Evolutionary conservation across 192 early-diverging fungal genomes (phyloP).

Genomic region (Coemansia guatemalensis): DNA sequence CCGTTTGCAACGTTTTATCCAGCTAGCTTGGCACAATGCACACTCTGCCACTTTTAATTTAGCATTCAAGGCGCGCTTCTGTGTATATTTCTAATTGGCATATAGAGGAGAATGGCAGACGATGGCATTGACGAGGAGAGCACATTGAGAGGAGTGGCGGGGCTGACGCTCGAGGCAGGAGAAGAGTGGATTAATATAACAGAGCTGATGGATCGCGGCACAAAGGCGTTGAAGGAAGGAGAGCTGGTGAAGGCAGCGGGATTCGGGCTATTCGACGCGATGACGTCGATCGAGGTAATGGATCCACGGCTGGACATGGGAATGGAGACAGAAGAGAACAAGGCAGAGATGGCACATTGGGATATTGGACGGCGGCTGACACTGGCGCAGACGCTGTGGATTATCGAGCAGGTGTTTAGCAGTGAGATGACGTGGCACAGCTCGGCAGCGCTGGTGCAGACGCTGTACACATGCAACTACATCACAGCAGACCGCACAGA

Average conservation of each 20-base stretch:
- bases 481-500: conserved; percentile 11
- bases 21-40: too few relatives aligned
- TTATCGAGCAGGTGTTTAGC: conserved; percentile 24
- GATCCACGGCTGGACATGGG: conserved; percentile 52
- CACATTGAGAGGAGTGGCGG: background rate
- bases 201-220: conserved; percentile 7
- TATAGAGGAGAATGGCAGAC: background rate
- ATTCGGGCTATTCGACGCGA: conserved; percentile 33
- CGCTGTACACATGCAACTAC: conserved; percentile 48
- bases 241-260: conserved; percentile 22
- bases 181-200: conserved; percentile 44
- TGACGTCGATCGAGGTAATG: conserved; percentile 48
- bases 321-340: conserved; percentile 26
- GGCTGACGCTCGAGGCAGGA: conserved; percentile 2
- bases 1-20: too few relatives aligned
- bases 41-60: too few relatives aligned
- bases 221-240: conserved; percentile 20
- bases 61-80: too few relatives aligned
- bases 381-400: conserved; percentile 29
- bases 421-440: conserved; percentile 48
- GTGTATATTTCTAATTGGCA: background rate
- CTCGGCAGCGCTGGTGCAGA: conserved; percentile 45
- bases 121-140: background rate
- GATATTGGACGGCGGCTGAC: conserved; percentile 22
- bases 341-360: conserved; percentile 30